These are phyloP conservation scores for Candida sojae DNA, from an alignment of 1,139 yeast species.

Conservation along the genomic window DNA sequence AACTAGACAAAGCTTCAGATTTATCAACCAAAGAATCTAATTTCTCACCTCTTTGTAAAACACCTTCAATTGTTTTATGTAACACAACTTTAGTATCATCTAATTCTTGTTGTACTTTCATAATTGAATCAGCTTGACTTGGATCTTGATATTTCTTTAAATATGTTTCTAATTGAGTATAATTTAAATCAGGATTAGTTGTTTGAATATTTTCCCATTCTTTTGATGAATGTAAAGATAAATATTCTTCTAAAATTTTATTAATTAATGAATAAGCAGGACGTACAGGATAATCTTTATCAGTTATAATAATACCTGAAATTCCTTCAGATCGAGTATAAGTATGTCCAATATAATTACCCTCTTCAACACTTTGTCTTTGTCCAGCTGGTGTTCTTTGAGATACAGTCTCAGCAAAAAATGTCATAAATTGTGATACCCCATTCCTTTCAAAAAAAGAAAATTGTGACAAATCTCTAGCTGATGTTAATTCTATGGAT, in stretches of 20 bases:
- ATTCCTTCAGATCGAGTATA: slow-evolving; percentile 88
- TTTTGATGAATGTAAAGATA: slow-evolving; percentile 74
- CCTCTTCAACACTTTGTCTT: slow-evolving; percentile 94
- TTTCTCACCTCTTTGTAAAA: slow-evolving; percentile 94
- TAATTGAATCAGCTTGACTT: slow-evolving; percentile 90
- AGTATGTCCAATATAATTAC: slow-evolving; percentile 88
- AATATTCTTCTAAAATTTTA: slow-evolving; percentile 87
- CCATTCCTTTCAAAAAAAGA: slow-evolving; percentile 82
- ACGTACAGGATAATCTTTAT: slow-evolving; percentile 93
- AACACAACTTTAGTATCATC: slow-evolving; percentile 96
- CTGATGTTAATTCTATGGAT: slow-evolving; percentile 75
- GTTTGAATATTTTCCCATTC: slow-evolving; percentile 66
- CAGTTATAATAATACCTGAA: slow-evolving; percentile 92
- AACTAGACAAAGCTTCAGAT: slow-evolving; percentile 86
- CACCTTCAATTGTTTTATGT: slow-evolving; percentile 94
- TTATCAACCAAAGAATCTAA: slow-evolving; percentile 92
- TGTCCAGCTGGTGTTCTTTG: slow-evolving; percentile 87
- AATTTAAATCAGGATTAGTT: slow-evolving; percentile 49
- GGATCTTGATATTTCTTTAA: slow-evolving; percentile 93
- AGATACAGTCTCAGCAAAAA: slow-evolving; percentile 88
- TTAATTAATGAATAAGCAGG: slow-evolving; percentile 95
- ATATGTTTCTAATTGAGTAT: slow-evolving; percentile 67
- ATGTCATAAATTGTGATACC: slow-evolving; percentile 89
- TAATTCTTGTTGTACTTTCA: slow-evolving; percentile 96
- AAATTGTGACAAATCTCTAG: slow-evolving; percentile 81